phyloP scores from a whole-genome alignment of 2,329 filamentous ascomycete genomes.

The Onygenales sp. region DNA sequence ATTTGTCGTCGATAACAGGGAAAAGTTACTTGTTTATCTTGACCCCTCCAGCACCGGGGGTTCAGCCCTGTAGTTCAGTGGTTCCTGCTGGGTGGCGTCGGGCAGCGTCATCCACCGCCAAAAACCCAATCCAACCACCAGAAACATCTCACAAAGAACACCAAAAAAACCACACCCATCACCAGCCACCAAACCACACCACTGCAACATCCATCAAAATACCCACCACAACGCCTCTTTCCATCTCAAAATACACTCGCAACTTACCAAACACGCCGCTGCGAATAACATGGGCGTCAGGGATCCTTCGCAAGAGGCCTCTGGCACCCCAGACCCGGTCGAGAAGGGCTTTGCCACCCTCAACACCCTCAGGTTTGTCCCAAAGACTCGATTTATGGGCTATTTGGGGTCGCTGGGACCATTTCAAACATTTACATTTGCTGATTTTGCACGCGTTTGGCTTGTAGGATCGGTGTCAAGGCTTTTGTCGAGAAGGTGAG shows the following conservation, averaged over 20 bases:
- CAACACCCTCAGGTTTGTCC: constrained; percentile 64
- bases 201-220: constrained; percentile 13
- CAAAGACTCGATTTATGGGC: neutral
- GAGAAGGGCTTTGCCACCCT: constrained; percentile 78
- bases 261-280: constrained; percentile 1
- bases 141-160: neutral
- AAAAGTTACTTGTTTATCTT: neutral
- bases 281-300: constrained; percentile 43
- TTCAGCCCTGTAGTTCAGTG: neutral
- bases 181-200: neutral
- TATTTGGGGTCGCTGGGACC: neutral
- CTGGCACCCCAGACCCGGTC: constrained; percentile 48
- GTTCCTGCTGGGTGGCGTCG: neutral
- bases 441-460: constrained; percentile 4
- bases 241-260: constrained; percentile 11
- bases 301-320: constrained; percentile 44
- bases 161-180: constrained; percentile 5
- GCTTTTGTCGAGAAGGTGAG: constrained; percentile 61
- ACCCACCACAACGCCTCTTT: constrained; percentile 11
- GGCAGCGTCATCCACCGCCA: neutral
- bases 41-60: too few species aligned
- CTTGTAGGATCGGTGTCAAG: constrained; percentile 53
- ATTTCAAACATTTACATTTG: neutral
- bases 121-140: neutral
- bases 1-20: neutral